These are phyloP conservation scores for Sclerotiophoma versabilis DNA, from an alignment of 2,329 filamentous ascomycete genomes.

Conservation along the genomic window DNA sequence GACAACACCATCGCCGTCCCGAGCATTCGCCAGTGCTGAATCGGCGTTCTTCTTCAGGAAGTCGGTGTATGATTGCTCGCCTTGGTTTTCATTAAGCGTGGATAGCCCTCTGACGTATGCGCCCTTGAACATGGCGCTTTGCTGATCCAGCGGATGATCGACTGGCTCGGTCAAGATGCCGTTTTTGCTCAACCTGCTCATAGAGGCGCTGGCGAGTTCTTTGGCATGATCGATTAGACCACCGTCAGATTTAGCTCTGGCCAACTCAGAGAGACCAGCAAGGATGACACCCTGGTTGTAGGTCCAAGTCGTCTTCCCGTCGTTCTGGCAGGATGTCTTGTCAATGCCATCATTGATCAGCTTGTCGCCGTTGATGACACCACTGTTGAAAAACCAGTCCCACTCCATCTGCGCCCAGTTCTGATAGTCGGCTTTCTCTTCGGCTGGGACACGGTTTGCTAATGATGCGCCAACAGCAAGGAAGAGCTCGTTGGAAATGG, in stretches of 20 bases:
- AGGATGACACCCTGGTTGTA: conserved; percentile 69
- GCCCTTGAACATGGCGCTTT: conserved; percentile 48
- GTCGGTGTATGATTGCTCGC: conserved; percentile 27
- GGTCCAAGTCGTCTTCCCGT: conserved; percentile 59
- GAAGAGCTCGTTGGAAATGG: conserved; percentile 67
- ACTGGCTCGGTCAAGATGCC: conserved; percentile 46
- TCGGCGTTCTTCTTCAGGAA: conserved; percentile 47
- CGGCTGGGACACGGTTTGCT: conserved; percentile 56
- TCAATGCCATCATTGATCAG: conserved; percentile 64
- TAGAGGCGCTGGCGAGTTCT: conserved; percentile 37
- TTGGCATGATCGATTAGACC: conserved; percentile 34
- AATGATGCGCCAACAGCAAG: conserved; percentile 62
- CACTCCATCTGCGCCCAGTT: conserved; percentile 60
- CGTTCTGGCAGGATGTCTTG: conserved; percentile 58
- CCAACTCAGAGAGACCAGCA: conserved; percentile 62
- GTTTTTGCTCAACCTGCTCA: conserved; percentile 33
- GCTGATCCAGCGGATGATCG: conserved; percentile 31
- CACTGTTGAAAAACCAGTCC: conserved; percentile 60
- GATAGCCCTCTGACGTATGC: conserved; percentile 46
- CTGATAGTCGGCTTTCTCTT: conserved; percentile 53
- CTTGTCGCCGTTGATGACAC: conserved; percentile 60
- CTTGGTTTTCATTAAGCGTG: conserved; percentile 37
- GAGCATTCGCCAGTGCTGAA: conserved; percentile 38
- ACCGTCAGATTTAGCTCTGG: conserved; percentile 51
- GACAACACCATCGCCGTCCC: conserved; percentile 54